Evolutionary conservation across 306 rosid species (phyloP).

Genomic region (Cucurbita ficifolia): DNA sequence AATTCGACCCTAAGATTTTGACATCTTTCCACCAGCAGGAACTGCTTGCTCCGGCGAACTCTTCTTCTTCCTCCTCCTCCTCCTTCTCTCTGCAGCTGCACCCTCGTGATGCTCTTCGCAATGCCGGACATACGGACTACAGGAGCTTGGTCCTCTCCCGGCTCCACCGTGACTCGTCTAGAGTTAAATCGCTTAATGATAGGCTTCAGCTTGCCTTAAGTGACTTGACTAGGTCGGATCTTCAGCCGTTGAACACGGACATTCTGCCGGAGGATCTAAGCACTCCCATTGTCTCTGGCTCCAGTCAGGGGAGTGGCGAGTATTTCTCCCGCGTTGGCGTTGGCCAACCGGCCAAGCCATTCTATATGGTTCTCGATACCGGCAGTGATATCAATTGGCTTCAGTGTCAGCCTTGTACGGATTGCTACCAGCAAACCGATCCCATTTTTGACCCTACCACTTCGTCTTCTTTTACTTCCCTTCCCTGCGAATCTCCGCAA

Average conservation of each 20-base stretch:
- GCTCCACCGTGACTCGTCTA: conserved; percentile 58
- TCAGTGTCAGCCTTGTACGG: conserved; percentile 75
- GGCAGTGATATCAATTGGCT: conserved; percentile 88
- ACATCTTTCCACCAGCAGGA: conserved; percentile 6
- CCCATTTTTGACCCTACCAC: conserved; percentile 48
- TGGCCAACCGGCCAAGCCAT: conserved; percentile 44
- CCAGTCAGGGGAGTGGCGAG: conserved; percentile 71
- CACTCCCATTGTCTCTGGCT: conserved; percentile 56
- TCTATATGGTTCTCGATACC: conserved; percentile 77
- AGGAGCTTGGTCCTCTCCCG: conserved; percentile 26
- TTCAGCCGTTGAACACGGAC: conserved; percentile 28
- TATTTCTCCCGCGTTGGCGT: conserved; percentile 66
- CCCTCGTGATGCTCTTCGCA: conserved; percentile 32
- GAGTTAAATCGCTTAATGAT: conserved; percentile 45
- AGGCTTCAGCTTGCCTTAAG: conserved; percentile 28
- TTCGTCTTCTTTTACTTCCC: conserved; percentile 34
- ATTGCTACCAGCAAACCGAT: conserved; percentile 80
- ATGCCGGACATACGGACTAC: conserved; percentile 31
- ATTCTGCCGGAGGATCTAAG: conserved; percentile 41
- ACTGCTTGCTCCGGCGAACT: background rate
- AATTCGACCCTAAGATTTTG: conserved; percentile 17
- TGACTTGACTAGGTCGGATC: conserved; percentile 29
- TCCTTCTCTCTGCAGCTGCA: conserved; percentile 26
- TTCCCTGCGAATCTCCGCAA: conserved; percentile 41
- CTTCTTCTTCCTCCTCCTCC: background rate